A percentile compares a stretch with the other conserved stretches of the same genome.
Conservation (phyloP, 1,284 basidiomycete species). For the Marasmius tenuissimus region DNA sequence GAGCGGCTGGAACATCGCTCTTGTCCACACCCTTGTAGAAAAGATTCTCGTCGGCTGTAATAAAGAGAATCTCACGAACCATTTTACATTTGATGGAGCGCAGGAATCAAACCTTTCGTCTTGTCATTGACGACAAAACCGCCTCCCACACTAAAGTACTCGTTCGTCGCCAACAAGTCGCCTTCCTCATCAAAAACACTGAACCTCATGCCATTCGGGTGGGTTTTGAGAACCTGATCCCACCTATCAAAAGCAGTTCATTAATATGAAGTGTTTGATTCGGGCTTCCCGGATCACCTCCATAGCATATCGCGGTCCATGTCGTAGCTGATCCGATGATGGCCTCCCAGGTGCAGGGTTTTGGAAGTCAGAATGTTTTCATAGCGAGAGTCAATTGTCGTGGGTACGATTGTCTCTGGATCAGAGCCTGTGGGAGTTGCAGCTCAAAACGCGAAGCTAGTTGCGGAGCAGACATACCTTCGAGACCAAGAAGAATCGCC, state of each 20-base stretch:
- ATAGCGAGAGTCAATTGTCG: conserved; percentile 76
- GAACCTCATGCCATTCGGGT: conserved; percentile 92
- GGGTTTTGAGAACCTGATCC: conserved; percentile 78
- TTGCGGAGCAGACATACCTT: conserved; percentile 50
- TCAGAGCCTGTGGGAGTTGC: conserved; percentile 56
- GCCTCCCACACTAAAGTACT: conserved; percentile 91
- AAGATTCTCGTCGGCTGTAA: conserved; percentile 84
- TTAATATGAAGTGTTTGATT: neutral
- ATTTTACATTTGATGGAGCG: neutral
- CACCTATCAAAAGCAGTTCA: conserved; percentile 34
- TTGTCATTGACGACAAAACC: conserved; percentile 92
- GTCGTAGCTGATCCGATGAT: conserved; percentile 78
- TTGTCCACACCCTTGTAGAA: conserved; percentile 97
- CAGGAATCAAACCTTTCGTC: conserved; percentile 62
- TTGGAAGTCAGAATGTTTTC: conserved; percentile 67
- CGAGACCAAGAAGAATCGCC: conserved; percentile 87
- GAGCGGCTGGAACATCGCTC: conserved; percentile 71
- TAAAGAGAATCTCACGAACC: neutral
- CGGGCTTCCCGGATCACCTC: conserved; percentile 36
- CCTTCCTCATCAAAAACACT: conserved; percentile 82
- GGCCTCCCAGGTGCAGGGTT: conserved; percentile 69
- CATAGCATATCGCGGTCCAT: conserved; percentile 91
- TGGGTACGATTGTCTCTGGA: conserved; percentile 85
- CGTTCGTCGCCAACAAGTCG: conserved; percentile 89
- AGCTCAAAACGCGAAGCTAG: too few relatives aligned